Conservation (phyloP, 805 yeast species). For the Cyberlindnera petersonii region DNA sequence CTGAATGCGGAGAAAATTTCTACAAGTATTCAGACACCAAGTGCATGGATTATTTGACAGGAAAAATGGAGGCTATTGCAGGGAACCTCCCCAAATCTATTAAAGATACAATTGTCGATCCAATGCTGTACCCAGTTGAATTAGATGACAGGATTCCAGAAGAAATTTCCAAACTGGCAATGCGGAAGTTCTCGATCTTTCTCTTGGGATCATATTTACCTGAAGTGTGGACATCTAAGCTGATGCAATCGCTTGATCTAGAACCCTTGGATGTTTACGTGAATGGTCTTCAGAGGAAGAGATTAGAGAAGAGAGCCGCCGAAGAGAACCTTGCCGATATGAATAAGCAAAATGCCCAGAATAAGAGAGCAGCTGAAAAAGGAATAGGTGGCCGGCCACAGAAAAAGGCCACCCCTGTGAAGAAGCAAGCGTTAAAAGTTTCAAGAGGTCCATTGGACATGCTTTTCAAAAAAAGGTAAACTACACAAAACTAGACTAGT, state of each 20-base stretch:
- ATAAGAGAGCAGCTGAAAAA: slow-evolving; percentile 14
- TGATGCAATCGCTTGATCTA: slow-evolving; percentile 32
- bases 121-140: slow-evolving; percentile 27
- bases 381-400: too few relatives aligned
- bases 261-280: slow-evolving; percentile 29
- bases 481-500: neutral
- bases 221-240: slow-evolving; percentile 17
- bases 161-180: slow-evolving; percentile 34
- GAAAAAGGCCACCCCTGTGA: slow-evolving; percentile 26
- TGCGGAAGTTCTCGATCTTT: slow-evolving; percentile 41
- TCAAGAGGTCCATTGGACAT: slow-evolving; percentile 70
- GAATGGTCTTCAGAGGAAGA: slow-evolving; percentile 16
- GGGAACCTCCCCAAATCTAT: slow-evolving; percentile 37
- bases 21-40: slow-evolving; percentile 41
- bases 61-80: slow-evolving; percentile 35
- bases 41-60: slow-evolving; percentile 36
- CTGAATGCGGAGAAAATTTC: slow-evolving; percentile 42
- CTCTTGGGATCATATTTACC: slow-evolving; percentile 44
- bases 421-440: slow-evolving; percentile 43
- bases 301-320: slow-evolving; percentile 28
- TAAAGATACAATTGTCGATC: slow-evolving; percentile 24
- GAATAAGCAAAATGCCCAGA: slow-evolving; percentile 25
- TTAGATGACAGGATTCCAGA: slow-evolving; percentile 32
- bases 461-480: slow-evolving; percentile 45
- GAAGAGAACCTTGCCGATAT: slow-evolving; percentile 29